Percentiles rank a stretch among this genome's conserved stretches.
Conservation (phyloP, 139 green algal genomes). For the Zygnema cylindricum region DNA sequence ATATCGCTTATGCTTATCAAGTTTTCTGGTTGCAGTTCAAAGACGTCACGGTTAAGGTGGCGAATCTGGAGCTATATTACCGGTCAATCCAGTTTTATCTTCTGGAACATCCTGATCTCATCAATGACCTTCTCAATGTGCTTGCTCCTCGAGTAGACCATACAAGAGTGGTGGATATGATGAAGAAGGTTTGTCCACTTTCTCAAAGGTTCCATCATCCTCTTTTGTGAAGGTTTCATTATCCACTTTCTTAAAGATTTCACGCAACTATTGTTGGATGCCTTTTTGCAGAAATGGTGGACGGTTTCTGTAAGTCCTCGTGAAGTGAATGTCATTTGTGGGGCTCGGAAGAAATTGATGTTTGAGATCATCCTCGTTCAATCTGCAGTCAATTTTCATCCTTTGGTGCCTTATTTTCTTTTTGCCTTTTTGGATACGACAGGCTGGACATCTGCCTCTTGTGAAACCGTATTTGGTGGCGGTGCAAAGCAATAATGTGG, state of each 20-base stretch:
- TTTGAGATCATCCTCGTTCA: no score
- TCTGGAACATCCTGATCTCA: conserved; percentile 92
- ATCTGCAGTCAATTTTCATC: no score
- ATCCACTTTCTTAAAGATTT: no score
- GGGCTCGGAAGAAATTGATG: no score
- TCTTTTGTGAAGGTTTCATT: no score
- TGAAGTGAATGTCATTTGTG: no score
- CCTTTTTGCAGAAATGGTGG: no score
- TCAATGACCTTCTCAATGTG: conserved; percentile 93
- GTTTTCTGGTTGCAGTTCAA: conserved; percentile 82
- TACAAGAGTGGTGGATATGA: conserved; percentile 88
- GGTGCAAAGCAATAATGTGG: conserved; percentile 91
- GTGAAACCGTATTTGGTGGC: conserved; percentile 94
- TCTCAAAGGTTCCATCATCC: no score
- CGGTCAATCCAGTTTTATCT: conserved; percentile 95
- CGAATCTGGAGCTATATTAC: conserved; percentile 91
- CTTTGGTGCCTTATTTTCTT: no score
- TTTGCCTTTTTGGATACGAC: conserved; percentile 36
- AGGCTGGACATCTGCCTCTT: conserved; percentile 85
- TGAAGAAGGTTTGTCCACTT: conserved; percentile 70
- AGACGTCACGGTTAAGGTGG: conserved; percentile 91
- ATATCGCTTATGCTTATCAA: no score
- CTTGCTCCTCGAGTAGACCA: conserved; percentile 92
- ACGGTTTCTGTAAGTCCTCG: no score
- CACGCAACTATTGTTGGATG: no score